Percentiles rank a stretch among this genome's conserved stretches.
Conservation (phyloP, 352 stramenopile species). For the Phytophthora idaei region DNA sequence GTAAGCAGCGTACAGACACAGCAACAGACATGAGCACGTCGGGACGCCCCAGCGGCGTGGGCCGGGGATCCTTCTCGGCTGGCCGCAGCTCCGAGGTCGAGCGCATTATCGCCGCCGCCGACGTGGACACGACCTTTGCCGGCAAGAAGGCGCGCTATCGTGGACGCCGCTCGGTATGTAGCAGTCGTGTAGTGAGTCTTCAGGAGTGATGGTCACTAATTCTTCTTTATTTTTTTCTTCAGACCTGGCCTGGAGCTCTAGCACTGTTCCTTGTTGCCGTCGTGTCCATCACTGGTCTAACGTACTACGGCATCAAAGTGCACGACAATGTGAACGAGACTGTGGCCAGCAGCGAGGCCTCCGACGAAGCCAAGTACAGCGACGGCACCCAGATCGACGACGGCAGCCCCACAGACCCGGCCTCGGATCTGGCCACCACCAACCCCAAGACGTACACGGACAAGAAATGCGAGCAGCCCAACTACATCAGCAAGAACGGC, state of each 20-base stretch:
- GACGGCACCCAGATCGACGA: conserved; percentile 74
- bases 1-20: conserved; percentile 17
- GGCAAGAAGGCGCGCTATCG: conserved; percentile 80
- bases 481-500: conserved; percentile 84
- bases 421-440: conserved; percentile 57
- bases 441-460: conserved; percentile 81
- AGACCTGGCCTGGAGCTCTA: conserved; percentile 83
- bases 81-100: conserved; percentile 77
- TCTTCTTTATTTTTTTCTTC: conserved; percentile 3
- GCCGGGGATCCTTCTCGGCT: conserved; percentile 51
- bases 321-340: conserved; percentile 62
- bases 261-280: conserved; percentile 62
- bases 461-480: conserved; percentile 76
- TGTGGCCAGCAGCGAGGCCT: conserved; percentile 53
- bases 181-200: neutral
- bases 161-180: conserved; percentile 66
- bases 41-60: conserved; percentile 36
- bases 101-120: conserved; percentile 79
- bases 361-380: conserved; percentile 51
- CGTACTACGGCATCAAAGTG: conserved; percentile 76
- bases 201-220: conserved; percentile 12
- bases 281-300: conserved; percentile 66
- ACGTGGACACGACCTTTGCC: conserved; percentile 82
- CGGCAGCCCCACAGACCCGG: conserved; percentile 49
- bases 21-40: conserved; percentile 35